Conservation (phyloP, 2,329 filamentous ascomycete genomes). For the Nigrograna mackinnonii region DNA sequence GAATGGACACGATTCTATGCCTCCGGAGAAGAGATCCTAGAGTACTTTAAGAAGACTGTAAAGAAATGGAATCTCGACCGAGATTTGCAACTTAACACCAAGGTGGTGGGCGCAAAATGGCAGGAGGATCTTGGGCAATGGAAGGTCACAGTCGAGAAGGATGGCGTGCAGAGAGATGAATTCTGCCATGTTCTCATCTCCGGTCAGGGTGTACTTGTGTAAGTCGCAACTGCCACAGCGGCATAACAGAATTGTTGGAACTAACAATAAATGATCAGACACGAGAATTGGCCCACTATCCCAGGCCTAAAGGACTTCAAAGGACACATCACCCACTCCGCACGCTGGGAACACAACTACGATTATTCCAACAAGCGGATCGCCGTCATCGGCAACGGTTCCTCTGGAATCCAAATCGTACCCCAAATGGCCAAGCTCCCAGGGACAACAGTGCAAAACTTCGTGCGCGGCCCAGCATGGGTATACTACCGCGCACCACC, state of each 20-base stretch:
- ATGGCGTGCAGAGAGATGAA: slow-evolving; percentile 11
- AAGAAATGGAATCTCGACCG: slow-evolving; percentile 39
- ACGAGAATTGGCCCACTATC: slow-evolving; percentile 48
- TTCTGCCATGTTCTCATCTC: slow-evolving; percentile 19
- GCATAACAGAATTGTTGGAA: background rate
- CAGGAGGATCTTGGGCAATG: background rate
- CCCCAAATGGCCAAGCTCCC: slow-evolving; percentile 24
- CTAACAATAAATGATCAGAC: slow-evolving; percentile 1
- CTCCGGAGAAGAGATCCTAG: slow-evolving; percentile 37
- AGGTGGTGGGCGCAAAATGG: slow-evolving; percentile 1
- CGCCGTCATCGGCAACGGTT: slow-evolving; percentile 38
- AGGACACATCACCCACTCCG: slow-evolving; percentile 58
- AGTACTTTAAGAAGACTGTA: slow-evolving; percentile 38
- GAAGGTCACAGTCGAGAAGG: slow-evolving; percentile 5
- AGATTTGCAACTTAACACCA: slow-evolving; percentile 17
- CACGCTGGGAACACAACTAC: slow-evolving; percentile 54
- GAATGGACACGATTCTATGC: slow-evolving; percentile 42
- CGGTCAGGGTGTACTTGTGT: slow-evolving; percentile 25
- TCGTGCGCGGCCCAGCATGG: slow-evolving; percentile 21
- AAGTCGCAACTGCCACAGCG: slow-evolving; percentile 12
- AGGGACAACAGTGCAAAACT: slow-evolving; percentile 19
- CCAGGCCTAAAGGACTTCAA: slow-evolving; percentile 50
- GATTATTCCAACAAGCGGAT: slow-evolving; percentile 36
- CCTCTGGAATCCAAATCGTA: slow-evolving; percentile 47
- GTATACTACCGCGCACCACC: slow-evolving; percentile 10